Base-by-base conservation (phyloP, 1,284 basidiomycete genomes). In the Tremellales sp. region DNA sequence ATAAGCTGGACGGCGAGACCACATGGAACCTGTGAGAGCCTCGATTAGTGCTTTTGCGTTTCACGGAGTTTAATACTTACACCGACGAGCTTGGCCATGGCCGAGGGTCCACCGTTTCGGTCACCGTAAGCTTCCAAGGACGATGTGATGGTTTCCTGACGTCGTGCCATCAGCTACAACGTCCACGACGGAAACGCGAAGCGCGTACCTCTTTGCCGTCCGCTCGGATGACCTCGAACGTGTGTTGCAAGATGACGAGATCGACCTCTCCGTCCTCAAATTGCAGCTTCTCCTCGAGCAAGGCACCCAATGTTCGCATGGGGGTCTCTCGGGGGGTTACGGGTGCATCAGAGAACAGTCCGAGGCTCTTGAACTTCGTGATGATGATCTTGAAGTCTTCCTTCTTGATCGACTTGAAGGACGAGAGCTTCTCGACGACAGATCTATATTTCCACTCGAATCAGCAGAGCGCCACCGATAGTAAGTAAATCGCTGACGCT, bases 191-290 rank as follows among this genome's bases (percentile, higher is more conserved):
- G 33, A 19, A 37, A 65, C n/a, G n/a, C n/a, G n/a, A n/a, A n/a
- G n/a, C n/a, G n/a, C 78, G 50, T 50, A 85, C 86, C 70, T 79
- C 76, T 40, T 76, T 80, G 43, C 92, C 91, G 66, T 94, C 87
- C 31, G 79, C 77, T 81, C 86, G 87, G 68, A 90, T 81, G 38
- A 95, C 84, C 61, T 87, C 75, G 68, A 97, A 95, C 76, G 93
- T 94, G 81, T 98, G 94, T 76, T 97, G 93, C 44, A 98, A 82
- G 82, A 97, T 89, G 58, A 98, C 89, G 58, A 97, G 82, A 73
- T 98, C 94, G 18, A 91, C 84, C 76, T 97, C 93, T 54, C 89
- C 89, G 39, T 79, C 76, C 54, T 84, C 86, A 75, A 97, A 97
- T 71, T 84, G 81, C 86, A 95, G 97, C 71, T 95, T 81, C 56